Evolutionary conservation across 441 rosid species (phyloP).

Genomic region (Erodium chrysanthum): DNA sequence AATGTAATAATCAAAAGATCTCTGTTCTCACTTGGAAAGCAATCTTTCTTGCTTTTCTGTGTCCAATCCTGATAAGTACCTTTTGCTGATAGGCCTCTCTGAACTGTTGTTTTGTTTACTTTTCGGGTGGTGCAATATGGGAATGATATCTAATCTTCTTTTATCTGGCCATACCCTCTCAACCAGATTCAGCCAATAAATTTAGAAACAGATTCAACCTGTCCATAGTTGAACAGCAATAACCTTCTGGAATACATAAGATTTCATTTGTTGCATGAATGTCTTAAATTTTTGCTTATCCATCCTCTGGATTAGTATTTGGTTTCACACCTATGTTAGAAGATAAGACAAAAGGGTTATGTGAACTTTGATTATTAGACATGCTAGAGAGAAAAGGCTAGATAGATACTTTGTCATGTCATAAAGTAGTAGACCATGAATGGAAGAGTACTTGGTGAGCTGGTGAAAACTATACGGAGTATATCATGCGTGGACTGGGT

Average conservation of each 20-base stretch:
- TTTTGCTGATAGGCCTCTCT: no score
- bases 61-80: no score
- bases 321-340: neutral
- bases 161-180: neutral
- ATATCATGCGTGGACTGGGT: neutral
- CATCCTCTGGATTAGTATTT: neutral
- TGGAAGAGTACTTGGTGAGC: neutral
- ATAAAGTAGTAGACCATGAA: neutral
- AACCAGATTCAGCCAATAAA: neutral
- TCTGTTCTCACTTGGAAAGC: no score
- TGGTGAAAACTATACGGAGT: neutral
- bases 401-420: neutral
- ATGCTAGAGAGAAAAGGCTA: neutral
- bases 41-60: no score
- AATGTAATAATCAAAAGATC: no score
- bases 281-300: neutral
- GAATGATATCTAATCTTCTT: neutral
- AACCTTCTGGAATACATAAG: neutral
- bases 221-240: neutral
- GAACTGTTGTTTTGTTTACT: neutral
- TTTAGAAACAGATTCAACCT: neutral
- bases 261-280: neutral
- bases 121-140: neutral
- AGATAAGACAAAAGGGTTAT: no score
- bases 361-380: no score